Evolutionary conservation across 2,329 filamentous ascomycete species (phyloP), one percentile per base, ranked within the genome.

Genomic region (Xylaria polymorpha): DNA sequence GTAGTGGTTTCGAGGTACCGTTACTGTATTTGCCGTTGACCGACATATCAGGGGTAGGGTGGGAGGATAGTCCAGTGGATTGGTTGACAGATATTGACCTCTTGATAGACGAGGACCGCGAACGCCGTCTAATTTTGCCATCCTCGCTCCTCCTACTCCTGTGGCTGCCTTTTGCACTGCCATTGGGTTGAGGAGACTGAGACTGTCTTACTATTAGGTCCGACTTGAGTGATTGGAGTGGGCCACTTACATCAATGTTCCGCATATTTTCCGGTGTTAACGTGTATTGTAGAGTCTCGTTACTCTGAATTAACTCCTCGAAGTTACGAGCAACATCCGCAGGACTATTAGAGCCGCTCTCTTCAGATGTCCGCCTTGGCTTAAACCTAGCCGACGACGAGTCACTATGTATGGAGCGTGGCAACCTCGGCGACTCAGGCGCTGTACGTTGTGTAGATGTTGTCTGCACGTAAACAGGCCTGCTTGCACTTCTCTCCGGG

Each of bases 271-370:
- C 90, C 0, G 93, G 92, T 0, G 93, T 96, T 35, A 95, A 84
- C 1, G 93, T 95, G 78, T 92, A 95, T 74, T 93, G 92, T 51
- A 95, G 90, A 1, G 93, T 95, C 77, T 94, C 89, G 74, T 94
- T 91, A 78, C 92, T 94, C 66, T 92, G 89, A 71, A 96, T 94
- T 60, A 95, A 84, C 74, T 94, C 87, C 76, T 96, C 93, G 75
- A 96, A 91, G 74, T 92, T 89, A 56, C 87, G 88, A 10, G 88
- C 87, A 58, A 91, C 87, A 67, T 90, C 87, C 55, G 88, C 87
- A 7, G 83, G 81, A 6, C 81, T 83, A 66, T 77, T 84, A 20
- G 77, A 77, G 29, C 80, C 80, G 72, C 83, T 86, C 18, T 91
- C 89, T 71, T 91, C 88, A 0, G 89, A 90, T 4, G 83, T 86